Evolutionary conservation across 2,329 filamentous ascomycete species (phyloP).

Genomic region (Clarireedia sp.): DNA sequence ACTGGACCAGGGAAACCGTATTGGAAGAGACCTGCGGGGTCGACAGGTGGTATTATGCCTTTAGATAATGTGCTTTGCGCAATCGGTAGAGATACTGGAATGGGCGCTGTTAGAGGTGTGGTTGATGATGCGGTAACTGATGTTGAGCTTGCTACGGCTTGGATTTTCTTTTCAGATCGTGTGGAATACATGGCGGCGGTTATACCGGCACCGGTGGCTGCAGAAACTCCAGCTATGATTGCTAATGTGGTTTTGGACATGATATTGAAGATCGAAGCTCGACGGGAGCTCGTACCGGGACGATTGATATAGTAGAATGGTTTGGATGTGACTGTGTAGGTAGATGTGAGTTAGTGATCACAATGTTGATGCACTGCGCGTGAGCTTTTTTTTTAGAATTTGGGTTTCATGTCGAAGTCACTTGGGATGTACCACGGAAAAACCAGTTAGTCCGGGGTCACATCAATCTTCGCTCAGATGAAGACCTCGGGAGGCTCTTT

Average conservation of each 20-base stretch:
- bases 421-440: constrained; percentile 1
- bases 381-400: constrained; percentile 7
- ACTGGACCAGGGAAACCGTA: constrained; percentile 91
- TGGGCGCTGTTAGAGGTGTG: constrained; percentile 17
- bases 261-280: constrained; percentile 5
- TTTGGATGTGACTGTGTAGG: constrained; percentile 3
- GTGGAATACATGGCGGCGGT: constrained; percentile 61
- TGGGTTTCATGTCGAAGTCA: constrained; percentile 5
- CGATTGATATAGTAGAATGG: not conserved
- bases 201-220: constrained; percentile 66
- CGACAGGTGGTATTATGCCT: constrained; percentile 45
- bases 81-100: constrained; percentile 24
- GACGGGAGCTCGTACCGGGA: constrained; percentile 4
- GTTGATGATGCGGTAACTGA: constrained; percentile 20
- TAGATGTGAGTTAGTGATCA: constrained; percentile 5
- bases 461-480: not conserved
- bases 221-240: constrained; percentile 67
- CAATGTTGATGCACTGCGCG: constrained; percentile 5
- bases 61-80: constrained; percentile 13
- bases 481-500: too few species aligned
- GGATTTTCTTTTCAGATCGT: constrained; percentile 39
- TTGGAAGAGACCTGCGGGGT: constrained; percentile 70
- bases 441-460: not conserved
- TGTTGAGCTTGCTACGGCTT: constrained; percentile 26
- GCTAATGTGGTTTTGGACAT: constrained; percentile 78